phyloP scores from a whole-genome alignment of 768 basidiomycete species.

The Tricholoma furcatifolium region DNA sequence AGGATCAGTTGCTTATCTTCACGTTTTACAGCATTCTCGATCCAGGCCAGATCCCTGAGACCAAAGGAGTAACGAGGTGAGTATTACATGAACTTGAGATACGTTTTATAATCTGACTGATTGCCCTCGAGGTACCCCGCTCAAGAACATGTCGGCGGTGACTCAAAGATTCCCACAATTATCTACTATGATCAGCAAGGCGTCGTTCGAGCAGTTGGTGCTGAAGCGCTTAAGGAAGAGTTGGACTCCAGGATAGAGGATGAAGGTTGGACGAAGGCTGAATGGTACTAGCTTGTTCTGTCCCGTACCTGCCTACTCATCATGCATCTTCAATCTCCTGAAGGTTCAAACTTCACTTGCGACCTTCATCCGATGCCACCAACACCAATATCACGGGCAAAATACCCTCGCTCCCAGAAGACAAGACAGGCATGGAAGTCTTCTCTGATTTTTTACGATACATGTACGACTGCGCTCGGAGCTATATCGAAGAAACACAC shows the following conservation, averaged over 20 bases:
- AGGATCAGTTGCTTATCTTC: not conserved
- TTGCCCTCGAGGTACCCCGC: conserved; percentile 39
- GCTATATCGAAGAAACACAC: conserved; percentile 46
- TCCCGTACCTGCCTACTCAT: not conserved
- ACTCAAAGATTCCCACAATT: conserved; percentile 44
- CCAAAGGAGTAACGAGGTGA: conserved; percentile 39
- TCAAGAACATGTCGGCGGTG: conserved; percentile 41
- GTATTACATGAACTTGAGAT: conserved; percentile 22
- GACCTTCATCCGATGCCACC: conserved; percentile 17
- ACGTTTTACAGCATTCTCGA: conserved; percentile 30
- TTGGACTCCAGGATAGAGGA: conserved; percentile 39
- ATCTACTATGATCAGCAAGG: conserved; percentile 45
- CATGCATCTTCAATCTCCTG: conserved; percentile 15
- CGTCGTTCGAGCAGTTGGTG: conserved; percentile 41
- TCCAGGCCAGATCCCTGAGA: conserved; percentile 31
- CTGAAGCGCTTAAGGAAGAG: conserved; percentile 40
- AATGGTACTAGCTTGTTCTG: conserved; percentile 33
- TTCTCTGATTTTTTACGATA: conserved; percentile 50
- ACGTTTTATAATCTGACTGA: not conserved
- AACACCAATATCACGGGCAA: conserved; percentile 10
- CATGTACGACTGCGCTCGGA: conserved; percentile 38
- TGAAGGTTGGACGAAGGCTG: conserved; percentile 44
- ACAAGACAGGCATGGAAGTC: conserved; percentile 40
- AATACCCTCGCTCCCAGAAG: conserved; percentile 38
- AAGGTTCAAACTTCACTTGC: conserved; percentile 37